phyloP scores from a whole-genome alignment of 2,329 filamentous ascomycete genomes.

The Fusarium sp. region DNA sequence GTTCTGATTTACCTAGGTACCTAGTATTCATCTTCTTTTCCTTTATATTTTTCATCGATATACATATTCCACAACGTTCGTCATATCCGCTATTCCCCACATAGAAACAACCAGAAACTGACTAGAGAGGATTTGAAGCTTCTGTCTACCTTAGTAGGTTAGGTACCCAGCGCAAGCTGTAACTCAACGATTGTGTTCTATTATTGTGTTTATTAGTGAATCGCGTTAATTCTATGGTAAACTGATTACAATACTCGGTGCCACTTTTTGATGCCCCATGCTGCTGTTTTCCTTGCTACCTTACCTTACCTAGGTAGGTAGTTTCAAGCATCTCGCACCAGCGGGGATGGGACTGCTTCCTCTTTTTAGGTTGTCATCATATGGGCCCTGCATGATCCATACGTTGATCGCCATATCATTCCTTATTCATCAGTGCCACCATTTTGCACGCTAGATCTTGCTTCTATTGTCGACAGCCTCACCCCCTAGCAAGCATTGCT shows the following conservation, averaged over 20 bases:
- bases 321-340: neutral
- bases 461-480: neutral
- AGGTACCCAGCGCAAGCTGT: neutral
- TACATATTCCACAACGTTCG: neutral
- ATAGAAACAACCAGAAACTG: neutral
- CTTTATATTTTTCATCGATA: neutral
- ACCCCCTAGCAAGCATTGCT: slow-evolving; percentile 1
- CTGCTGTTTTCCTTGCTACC: slow-evolving; percentile 10
- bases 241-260: slow-evolving; percentile 3
- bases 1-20: neutral
- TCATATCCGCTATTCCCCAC: slow-evolving; percentile 14
- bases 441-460: slow-evolving; percentile 19
- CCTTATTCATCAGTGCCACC: slow-evolving; percentile 11
- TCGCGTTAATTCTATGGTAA: slow-evolving; percentile 16
- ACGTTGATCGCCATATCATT: slow-evolving; percentile 34
- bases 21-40: neutral
- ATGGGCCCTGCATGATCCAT: slow-evolving; percentile 33
- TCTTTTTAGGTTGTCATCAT: slow-evolving; percentile 17
- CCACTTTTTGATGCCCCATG: slow-evolving; percentile 26
- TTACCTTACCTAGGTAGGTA: neutral
- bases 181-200: slow-evolving; percentile 11
- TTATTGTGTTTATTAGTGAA: slow-evolving; percentile 8
- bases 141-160: neutral
- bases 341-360: neutral
- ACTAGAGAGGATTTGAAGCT: neutral